A percentile compares a stretch with the other conserved stretches of the same genome.
Conservation (phyloP, 768 basidiomycete genomes). For the Rhizopogon vinicolor region DNA sequence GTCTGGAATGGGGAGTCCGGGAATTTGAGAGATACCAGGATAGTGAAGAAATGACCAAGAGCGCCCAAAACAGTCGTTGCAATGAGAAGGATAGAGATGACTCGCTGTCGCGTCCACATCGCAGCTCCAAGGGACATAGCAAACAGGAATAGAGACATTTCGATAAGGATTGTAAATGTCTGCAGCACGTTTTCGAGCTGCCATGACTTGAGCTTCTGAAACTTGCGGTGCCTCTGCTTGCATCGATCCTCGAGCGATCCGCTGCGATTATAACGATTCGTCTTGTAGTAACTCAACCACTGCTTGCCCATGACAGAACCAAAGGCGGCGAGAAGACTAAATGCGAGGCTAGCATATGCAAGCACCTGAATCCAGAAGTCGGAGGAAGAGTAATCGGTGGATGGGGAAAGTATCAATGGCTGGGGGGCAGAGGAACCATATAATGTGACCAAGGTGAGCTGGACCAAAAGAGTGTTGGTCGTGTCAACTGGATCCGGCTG, state of each 20-base stretch:
- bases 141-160: slow-evolving; percentile 1
- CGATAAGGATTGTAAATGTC: neutral
- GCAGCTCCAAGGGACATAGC: neutral
- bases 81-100: neutral
- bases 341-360: slow-evolving; percentile 8
- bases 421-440: no score
- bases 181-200: slow-evolving; percentile 1
- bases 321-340: neutral
- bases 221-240: no score
- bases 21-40: neutral
- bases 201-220: neutral
- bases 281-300: slow-evolving; percentile 2
- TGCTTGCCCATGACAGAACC: slow-evolving; percentile 5
- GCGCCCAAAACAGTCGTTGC: neutral
- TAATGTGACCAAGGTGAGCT: no score
- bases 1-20: no score
- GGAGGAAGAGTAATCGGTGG: no score
- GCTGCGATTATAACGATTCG: neutral
- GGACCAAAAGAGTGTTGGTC: no score
- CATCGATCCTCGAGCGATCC: neutral
- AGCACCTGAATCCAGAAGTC: slow-evolving; percentile 7
- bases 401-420: no score
- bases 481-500: slow-evolving; percentile 1
- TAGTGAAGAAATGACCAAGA: neutral
- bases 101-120: neutral